Base-by-base conservation (phyloP, 164 flowering plant species). In the Protea cynaroides region DNA sequence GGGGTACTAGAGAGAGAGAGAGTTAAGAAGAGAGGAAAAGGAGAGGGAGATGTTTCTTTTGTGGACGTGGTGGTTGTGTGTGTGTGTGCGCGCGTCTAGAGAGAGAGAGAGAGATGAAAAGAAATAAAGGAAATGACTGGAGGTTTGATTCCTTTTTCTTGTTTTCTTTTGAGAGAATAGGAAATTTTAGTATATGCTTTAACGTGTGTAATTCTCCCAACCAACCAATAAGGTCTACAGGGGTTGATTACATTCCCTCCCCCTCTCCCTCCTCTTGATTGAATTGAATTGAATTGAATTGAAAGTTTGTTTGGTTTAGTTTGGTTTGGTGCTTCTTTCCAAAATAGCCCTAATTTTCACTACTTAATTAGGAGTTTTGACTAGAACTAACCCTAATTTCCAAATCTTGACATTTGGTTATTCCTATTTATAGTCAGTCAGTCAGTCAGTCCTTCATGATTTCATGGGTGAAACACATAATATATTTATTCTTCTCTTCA, bases 11-110 rank as follows among this genome's bases (percentile, higher is more conserved):
- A 25, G 72, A 73, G 71, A 69, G 68, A 76, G 63, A 17, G 25
- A 63, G 59, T 54, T 68, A 63, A 34, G 57, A 61, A 19, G 17
- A 25, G 4, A 13, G 9, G 37, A 54, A 37, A n/a, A 38, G 60
- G 51, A 36, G 58, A 47, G 24, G 44, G 63, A 17, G 19, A 18
- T 10, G 23, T 71, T 65, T 52, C 50, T 79, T 77, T 73, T 75
- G 75, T 75, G 81, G 79, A 75, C 76, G 77, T 74, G 83, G 66
- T 67, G 70, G 73, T n/a, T n/a, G n/a, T n/a, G n/a, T n/a, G n/a
- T n/a, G n/a, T n/a, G n/a, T n/a, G n/a, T n/a, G n/a, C n/a, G n/a
- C 67, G 65, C n/a, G n/a, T n/a, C n/a, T n/a, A n/a, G 65, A 37
- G 70, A 34, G 72, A 73, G 71, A 67, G 68, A 76, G 62, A 15